A percentile compares a stretch with the other conserved stretches of the same genome.
phyloP scores from a whole-genome alignment of 176 grass and related monocot species.

The Oryza meridionalis region DNA sequence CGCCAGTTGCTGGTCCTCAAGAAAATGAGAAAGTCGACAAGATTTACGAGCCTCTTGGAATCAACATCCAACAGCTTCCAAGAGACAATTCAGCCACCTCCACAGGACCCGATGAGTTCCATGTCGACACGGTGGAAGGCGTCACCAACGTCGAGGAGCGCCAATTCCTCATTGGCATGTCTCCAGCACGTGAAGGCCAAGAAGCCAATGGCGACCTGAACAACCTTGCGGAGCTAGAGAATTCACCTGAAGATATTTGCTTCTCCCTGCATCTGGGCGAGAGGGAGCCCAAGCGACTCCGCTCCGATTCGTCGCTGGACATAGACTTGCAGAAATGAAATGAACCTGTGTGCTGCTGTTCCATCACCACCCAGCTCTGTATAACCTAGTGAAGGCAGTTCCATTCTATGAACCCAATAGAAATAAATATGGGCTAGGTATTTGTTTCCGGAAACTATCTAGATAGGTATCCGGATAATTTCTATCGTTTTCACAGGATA shows the following conservation, averaged over 20 bases:
- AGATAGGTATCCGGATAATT: too few relatives aligned
- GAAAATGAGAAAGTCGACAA: slow-evolving; percentile 66
- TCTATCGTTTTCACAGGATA: too few relatives aligned
- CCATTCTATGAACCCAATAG: background rate
- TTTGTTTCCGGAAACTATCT: too few relatives aligned
- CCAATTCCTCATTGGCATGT: slow-evolving; percentile 80
- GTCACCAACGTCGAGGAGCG: slow-evolving; percentile 74
- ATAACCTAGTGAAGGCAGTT: background rate
- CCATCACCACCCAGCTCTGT: background rate
- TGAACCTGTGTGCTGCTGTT: slow-evolving; percentile 31
- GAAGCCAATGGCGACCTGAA: slow-evolving; percentile 52
- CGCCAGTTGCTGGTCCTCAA: slow-evolving; percentile 46
- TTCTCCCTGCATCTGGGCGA: slow-evolving; percentile 72
- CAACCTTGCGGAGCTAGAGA: slow-evolving; percentile 35
- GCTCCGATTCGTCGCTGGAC: slow-evolving; percentile 45
- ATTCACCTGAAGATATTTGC: slow-evolving; percentile 60
- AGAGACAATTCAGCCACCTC: slow-evolving; percentile 53
- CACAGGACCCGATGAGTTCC: slow-evolving; percentile 49
- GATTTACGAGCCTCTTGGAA: slow-evolving; percentile 71
- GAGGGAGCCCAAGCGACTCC: slow-evolving; percentile 59
- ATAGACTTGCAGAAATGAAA: slow-evolving; percentile 61
- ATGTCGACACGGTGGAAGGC: slow-evolving; percentile 49
- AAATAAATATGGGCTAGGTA: background rate
- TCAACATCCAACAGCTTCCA: slow-evolving; percentile 52
- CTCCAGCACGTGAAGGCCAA: slow-evolving; percentile 45